phyloP scores from a whole-genome alignment of 371 early-diverging fungal genomes.

The Mortierella sp. region DNA sequence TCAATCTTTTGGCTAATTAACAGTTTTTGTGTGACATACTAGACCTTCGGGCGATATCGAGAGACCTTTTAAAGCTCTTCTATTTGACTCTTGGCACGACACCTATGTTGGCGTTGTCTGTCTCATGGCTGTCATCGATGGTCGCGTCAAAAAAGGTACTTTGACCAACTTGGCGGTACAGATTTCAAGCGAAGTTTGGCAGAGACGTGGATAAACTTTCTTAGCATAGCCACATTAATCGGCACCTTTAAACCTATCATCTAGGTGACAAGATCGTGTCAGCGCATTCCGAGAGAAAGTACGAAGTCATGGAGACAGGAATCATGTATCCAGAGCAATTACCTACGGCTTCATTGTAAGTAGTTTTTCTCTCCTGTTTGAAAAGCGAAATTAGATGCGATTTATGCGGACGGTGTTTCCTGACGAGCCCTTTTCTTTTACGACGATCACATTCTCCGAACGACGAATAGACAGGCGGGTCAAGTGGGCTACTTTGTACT shows the following conservation, averaged over 20 bases:
- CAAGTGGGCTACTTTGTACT: slow-evolving; percentile 97
- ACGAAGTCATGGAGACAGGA: slow-evolving; percentile 95
- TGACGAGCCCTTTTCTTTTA: not conserved
- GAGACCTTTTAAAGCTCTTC: slow-evolving; percentile 84
- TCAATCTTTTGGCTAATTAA: not conserved
- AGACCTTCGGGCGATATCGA: slow-evolving; percentile 73
- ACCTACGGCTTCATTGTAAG: slow-evolving; percentile 83
- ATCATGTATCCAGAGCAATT: slow-evolving; percentile 95
- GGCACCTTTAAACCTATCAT: too few species aligned
- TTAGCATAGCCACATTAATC: too few species aligned
- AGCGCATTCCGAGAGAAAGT: slow-evolving; percentile 79
- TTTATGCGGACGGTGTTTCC: not conserved
- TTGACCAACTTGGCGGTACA: not conserved
- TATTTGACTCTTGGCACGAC: slow-evolving; percentile 99
- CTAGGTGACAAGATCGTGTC: slow-evolving; percentile 89
- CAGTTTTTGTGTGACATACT: not conserved
- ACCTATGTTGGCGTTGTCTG: slow-evolving; percentile 96
- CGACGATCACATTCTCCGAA: not conserved
- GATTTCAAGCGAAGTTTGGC: too few species aligned
- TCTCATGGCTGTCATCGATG: slow-evolving; percentile 91
- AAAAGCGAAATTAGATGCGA: not conserved
- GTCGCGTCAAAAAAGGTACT: slow-evolving; percentile 80
- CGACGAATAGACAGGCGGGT: slow-evolving; percentile 78
- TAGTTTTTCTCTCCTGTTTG: not conserved
- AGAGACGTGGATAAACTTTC: too few species aligned